These are phyloP conservation scores for Orbilia quercus DNA, from an alignment of 2,329 filamentous ascomycete species.

Conservation along the genomic window DNA sequence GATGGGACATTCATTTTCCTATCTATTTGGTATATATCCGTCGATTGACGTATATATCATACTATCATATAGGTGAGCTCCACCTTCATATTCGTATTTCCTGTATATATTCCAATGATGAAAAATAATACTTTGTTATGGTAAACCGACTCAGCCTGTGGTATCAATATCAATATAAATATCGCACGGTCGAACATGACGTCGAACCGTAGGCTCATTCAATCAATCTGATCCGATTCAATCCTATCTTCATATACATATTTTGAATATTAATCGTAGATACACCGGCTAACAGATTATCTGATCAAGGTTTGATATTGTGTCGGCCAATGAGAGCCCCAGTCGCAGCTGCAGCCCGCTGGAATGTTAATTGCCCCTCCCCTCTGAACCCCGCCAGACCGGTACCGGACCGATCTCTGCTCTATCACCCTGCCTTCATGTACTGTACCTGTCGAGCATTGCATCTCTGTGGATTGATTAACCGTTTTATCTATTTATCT, in stretches of 20 bases:
- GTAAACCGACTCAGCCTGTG: slow-evolving; percentile 53
- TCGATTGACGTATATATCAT: neutral
- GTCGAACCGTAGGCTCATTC: slow-evolving; percentile 19
- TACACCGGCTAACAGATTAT: too few species aligned
- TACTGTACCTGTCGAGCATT: too few species aligned
- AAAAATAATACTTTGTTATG: slow-evolving; percentile 46
- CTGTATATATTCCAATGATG: slow-evolving; percentile 34
- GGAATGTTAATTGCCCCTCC: slow-evolving; percentile 7
- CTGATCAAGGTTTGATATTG: too few species aligned
- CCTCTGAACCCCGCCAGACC: slow-evolving; percentile 1
- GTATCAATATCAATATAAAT: neutral
- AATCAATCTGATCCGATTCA: slow-evolving; percentile 12
- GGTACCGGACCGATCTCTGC: neutral
- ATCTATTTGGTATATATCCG: neutral
- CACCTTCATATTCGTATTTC: neutral
- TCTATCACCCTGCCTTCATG: too few species aligned
- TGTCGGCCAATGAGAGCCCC: neutral
- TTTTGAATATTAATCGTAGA: too few species aligned
- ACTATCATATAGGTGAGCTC: slow-evolving; percentile 5
- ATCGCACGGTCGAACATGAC: slow-evolving; percentile 43
- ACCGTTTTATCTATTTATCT: too few species aligned
- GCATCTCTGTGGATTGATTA: too few species aligned
- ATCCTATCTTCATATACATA: neutral
- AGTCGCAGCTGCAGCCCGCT: neutral
- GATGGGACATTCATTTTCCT: slow-evolving; percentile 50